Conservation (phyloP, 495 filamentous ascomycete species). For the Pyrenula massariospora region DNA sequence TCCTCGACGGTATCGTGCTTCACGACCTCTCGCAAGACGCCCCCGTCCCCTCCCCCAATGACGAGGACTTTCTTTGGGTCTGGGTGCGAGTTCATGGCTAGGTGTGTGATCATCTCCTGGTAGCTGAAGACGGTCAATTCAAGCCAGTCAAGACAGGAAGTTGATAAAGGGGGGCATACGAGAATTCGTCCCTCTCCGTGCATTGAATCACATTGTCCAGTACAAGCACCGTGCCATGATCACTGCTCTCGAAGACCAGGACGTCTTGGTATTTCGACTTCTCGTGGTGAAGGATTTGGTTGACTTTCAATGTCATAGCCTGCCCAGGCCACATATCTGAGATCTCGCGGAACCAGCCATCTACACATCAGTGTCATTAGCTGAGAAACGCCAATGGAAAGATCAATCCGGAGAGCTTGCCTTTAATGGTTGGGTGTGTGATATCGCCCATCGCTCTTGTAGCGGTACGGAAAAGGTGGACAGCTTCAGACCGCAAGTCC, state of each 20-base stretch:
- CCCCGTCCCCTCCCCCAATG: slow-evolving; percentile 93
- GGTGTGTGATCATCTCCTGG: slow-evolving; percentile 99
- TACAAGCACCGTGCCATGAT: slow-evolving; percentile 95
- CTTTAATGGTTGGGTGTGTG: slow-evolving; percentile 49
- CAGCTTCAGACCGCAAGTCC: neutral
- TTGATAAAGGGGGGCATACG: slow-evolving; percentile 29
- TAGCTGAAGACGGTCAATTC: slow-evolving; percentile 38
- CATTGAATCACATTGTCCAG: slow-evolving; percentile 98
- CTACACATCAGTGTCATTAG: slow-evolving; percentile 26
- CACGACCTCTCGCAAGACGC: slow-evolving; percentile 93
- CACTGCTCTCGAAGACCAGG: slow-evolving; percentile 90
- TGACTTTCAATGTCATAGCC: slow-evolving; percentile 96
- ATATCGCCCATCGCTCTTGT: slow-evolving; percentile 37
- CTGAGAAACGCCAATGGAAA: neutral
- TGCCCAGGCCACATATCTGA: slow-evolving; percentile 98
- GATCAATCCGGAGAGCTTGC: slow-evolving; percentile 18
- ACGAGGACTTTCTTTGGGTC: slow-evolving; percentile 96
- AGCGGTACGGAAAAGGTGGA: neutral
- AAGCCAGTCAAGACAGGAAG: neutral
- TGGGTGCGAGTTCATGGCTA: slow-evolving; percentile 97
- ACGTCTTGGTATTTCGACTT: slow-evolving; percentile 99
- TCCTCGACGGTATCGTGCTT: slow-evolving; percentile 93
- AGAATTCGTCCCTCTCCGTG: slow-evolving; percentile 97
- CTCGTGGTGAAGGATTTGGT: slow-evolving; percentile 96
- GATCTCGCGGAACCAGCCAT: slow-evolving; percentile 99